These are phyloP conservation scores for Uromyces viciae-fabae DNA, from an alignment of 1,284 basidiomycete species.

Conservation along the genomic window DNA sequence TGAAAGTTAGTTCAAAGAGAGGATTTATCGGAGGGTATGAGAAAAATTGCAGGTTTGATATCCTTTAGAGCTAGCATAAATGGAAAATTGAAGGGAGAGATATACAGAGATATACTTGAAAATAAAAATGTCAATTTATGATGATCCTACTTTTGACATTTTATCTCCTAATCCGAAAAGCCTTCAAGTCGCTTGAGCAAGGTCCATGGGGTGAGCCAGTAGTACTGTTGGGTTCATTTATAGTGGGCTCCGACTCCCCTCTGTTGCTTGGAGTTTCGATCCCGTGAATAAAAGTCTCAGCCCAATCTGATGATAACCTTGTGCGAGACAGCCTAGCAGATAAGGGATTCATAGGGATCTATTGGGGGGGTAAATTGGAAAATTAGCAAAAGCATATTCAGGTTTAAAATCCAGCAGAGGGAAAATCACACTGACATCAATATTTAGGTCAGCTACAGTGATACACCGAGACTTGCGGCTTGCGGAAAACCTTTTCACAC, in stretches of 20 bases:
- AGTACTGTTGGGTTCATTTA: conserved; percentile 10
- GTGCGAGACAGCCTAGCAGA: conserved; percentile 32
- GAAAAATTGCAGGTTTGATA: no score
- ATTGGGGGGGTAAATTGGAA: not conserved
- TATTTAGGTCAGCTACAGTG: conserved; percentile 22
- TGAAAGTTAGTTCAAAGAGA: no score
- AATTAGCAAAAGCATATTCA: not conserved
- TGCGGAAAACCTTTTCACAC: not conserved
- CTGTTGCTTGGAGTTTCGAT: not conserved
- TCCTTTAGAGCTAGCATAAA: no score
- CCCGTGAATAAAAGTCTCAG: conserved; percentile 30
- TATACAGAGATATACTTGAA: no score
- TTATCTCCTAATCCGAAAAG: no score
- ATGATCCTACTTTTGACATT: no score
- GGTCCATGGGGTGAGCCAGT: conserved; percentile 4
- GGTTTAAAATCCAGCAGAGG: not conserved
- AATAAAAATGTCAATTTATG: no score
- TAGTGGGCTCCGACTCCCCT: not conserved
- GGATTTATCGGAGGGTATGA: no score
- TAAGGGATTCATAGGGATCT: conserved; percentile 35
- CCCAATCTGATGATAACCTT: conserved; percentile 35
- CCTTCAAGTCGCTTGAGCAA: conserved; percentile 20
- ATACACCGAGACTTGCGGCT: conserved; percentile 34
- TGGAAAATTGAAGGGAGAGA: no score
- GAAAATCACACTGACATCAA: conserved; percentile 6